phyloP scores from a whole-genome alignment of 2,329 filamentous ascomycete genomes.

The Trichoderma sp. region DNA sequence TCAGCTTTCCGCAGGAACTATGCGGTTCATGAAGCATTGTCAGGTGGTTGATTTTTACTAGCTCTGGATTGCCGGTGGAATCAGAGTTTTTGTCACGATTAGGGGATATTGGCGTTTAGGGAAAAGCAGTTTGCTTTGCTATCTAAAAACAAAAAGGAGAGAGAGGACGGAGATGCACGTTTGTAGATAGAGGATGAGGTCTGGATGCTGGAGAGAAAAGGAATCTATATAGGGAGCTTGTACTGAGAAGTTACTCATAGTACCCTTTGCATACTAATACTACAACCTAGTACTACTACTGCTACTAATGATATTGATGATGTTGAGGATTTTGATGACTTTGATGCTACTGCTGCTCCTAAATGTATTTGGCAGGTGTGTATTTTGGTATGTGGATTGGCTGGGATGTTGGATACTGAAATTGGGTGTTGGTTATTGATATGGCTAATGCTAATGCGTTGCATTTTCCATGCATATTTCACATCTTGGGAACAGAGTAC shows the following conservation, averaged over 20 bases:
- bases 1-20: neutral
- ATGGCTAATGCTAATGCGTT: neutral
- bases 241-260: too few relatives aligned
- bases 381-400: too few relatives aligned
- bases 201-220: neutral
- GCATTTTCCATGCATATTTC: neutral
- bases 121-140: constrained; percentile 14
- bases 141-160: constrained; percentile 5
- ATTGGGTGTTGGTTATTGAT: neutral
- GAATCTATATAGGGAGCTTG: neutral
- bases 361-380: too few relatives aligned
- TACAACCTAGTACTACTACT: too few relatives aligned
- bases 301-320: too few relatives aligned
- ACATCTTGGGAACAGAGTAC: neutral
- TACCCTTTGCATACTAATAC: too few relatives aligned
- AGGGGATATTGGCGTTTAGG: constrained; percentile 18
- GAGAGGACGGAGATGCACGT: neutral
- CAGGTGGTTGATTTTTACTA: neutral
- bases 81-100: neutral
- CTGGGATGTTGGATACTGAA: too few relatives aligned
- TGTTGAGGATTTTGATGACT: too few relatives aligned
- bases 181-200: neutral
- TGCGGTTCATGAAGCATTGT: neutral
- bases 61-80: neutral
- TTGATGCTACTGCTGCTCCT: too few relatives aligned